Conservation (phyloP, 192 early-diverging fungal genomes). For the Backusella westeae region DNA sequence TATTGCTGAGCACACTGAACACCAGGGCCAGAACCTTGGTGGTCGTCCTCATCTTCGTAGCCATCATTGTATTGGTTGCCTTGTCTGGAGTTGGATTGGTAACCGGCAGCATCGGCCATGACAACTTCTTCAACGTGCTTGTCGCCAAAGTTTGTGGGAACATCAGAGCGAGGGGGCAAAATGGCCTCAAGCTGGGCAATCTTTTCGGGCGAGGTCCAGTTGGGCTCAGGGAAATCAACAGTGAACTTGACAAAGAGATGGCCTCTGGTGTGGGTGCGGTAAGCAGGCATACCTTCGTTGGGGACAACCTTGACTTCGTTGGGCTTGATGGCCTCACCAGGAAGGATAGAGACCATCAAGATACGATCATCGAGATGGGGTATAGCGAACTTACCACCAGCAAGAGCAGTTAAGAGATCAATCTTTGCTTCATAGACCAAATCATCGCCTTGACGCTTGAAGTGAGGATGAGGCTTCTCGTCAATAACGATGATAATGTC, state of each 20-base stretch:
- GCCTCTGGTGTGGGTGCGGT: slow-evolving; percentile 85
- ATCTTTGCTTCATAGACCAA: slow-evolving; percentile 92
- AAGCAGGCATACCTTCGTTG: slow-evolving; percentile 95
- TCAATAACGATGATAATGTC: slow-evolving; percentile 97
- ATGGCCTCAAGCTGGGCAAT: slow-evolving; percentile 78
- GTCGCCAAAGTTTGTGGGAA: slow-evolving; percentile 51
- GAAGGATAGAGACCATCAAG: slow-evolving; percentile 84
- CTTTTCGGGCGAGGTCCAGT: slow-evolving; percentile 72
- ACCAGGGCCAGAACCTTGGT: slow-evolving; percentile 21
- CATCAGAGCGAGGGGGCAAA: slow-evolving; percentile 72
- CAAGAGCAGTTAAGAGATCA: slow-evolving; percentile 92
- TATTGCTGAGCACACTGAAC: slow-evolving; percentile 39
- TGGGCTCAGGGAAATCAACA: slow-evolving; percentile 84
- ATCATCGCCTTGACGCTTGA: slow-evolving; percentile 93
- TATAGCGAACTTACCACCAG: slow-evolving; percentile 92
- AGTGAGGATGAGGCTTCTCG: slow-evolving; percentile 89
- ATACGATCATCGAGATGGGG: slow-evolving; percentile 92
- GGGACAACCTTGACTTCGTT: slow-evolving; percentile 81
- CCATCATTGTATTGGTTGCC: not conserved
- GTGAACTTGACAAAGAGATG: slow-evolving; percentile 93
- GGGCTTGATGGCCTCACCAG: slow-evolving; percentile 94
- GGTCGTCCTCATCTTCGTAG: slow-evolving; percentile 31
- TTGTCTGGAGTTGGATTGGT: slow-evolving; percentile 10
- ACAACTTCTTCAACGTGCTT: slow-evolving; percentile 81
- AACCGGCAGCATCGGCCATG: slow-evolving; percentile 42